Conservation (phyloP, 345 rosid species). For the Lepidium aucheri region DNA sequence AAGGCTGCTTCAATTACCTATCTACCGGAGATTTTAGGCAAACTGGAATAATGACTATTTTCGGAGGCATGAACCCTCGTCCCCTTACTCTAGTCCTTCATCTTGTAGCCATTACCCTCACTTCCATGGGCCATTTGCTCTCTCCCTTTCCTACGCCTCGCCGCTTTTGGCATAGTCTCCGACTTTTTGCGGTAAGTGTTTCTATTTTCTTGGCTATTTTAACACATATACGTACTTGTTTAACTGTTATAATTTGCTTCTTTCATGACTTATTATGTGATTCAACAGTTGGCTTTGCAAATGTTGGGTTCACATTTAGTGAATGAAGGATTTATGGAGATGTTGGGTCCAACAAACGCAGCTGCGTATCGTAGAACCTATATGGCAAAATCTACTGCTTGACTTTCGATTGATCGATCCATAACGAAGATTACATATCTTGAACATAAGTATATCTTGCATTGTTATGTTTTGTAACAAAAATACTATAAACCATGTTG, state of each 20-base stretch:
- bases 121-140: conserved; percentile 24
- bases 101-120: conserved; percentile 24
- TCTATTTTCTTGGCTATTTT: background rate
- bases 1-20: conserved; percentile 28
- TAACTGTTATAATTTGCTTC: background rate
- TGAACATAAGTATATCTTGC: too few species aligned
- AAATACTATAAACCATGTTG: background rate
- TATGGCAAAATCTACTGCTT: background rate
- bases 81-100: conserved; percentile 23
- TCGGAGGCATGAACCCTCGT: conserved; percentile 28
- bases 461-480: too few species aligned
- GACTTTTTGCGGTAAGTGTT: conserved; percentile 15
- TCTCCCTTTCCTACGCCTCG: conserved; percentile 32
- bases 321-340: conserved; percentile 36
- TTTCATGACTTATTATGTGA: background rate
- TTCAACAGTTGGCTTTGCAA: conserved; percentile 32
- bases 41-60: conserved; percentile 21
- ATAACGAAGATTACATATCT: background rate
- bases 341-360: conserved; percentile 31
- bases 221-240: background rate
- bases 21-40: conserved; percentile 13
- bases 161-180: conserved; percentile 28
- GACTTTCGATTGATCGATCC: too few species aligned
- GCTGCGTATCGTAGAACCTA: background rate
- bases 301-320: conserved; percentile 32